These are phyloP conservation scores for Centella asiatica DNA, from an alignment of 129 eudicot genomes.

Conservation along the genomic window DNA sequence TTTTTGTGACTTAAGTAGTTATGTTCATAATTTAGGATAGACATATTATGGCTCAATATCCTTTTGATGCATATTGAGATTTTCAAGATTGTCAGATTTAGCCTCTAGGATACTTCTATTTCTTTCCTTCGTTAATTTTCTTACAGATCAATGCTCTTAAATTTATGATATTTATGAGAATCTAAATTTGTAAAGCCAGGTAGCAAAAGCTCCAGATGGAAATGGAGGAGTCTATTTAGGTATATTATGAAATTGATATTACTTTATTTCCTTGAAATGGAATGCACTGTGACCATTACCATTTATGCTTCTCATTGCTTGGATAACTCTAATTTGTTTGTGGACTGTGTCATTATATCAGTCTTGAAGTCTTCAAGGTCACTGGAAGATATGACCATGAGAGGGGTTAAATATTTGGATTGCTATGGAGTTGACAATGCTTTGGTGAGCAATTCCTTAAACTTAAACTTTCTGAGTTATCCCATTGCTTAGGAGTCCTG, in stretches of 20 bases:
- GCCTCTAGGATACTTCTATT: too few relatives aligned
- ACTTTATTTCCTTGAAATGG: not conserved
- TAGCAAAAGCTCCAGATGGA: constrained; percentile 98
- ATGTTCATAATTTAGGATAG: not conserved
- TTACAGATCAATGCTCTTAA: too few relatives aligned
- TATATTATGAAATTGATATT: constrained; percentile 13
- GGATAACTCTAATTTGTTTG: constrained; percentile 3
- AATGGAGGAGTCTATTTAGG: constrained; percentile 99
- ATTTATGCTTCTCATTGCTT: not conserved
- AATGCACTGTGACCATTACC: not conserved
- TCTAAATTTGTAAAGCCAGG: constrained; percentile 46
- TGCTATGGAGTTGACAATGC: constrained; percentile 99
- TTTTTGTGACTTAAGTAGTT: not conserved
- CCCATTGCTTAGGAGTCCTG: not conserved
- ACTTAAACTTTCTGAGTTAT: too few relatives aligned
- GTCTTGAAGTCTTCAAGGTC: constrained; percentile 82
- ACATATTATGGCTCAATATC: not conserved
- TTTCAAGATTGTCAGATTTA: too few relatives aligned
- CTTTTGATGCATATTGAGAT: not conserved
- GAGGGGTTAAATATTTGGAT: constrained; percentile 91
- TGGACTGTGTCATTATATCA: constrained; percentile 24
- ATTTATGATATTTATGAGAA: constrained; percentile 20
- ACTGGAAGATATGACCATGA: constrained; percentile 79
- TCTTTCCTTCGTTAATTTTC: too few relatives aligned
- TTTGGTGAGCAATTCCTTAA: constrained; percentile 39